A percentile compares a stretch with the other conserved stretches of the same genome.
Evolutionary conservation across 2,329 filamentous ascomycete genomes (phyloP).

Genomic region (Aureobasidium sp.): DNA sequence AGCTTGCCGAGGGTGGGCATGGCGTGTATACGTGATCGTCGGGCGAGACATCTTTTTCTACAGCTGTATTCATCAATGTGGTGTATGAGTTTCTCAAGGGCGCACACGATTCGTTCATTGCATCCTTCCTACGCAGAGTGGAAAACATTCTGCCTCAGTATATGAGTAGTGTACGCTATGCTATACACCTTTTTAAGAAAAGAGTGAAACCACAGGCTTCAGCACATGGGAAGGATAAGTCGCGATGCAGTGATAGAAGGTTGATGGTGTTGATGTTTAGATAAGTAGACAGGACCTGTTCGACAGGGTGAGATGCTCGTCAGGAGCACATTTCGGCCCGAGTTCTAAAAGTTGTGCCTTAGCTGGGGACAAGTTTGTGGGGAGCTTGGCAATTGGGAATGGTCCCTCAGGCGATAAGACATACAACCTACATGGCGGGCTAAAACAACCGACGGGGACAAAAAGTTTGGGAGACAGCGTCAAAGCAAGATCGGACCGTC

Average conservation of each 20-base stretch:
- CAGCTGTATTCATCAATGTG: too few relatives aligned
- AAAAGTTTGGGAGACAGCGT: too few relatives aligned
- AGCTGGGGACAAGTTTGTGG: neutral
- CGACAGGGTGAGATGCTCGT: neutral
- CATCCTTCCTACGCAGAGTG: neutral
- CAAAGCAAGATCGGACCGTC: neutral
- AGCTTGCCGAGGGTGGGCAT: slow-evolving; percentile 36
- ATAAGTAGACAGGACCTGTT: neutral
- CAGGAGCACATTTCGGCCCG: neutral
- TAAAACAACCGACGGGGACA: neutral
- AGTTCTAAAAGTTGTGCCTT: neutral
- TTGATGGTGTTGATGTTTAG: neutral
- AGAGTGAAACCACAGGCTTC: too few relatives aligned
- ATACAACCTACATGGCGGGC: neutral
- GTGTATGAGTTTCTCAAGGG: neutral
- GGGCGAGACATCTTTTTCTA: neutral
- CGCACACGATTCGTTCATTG: neutral
- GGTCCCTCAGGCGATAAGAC: neutral
- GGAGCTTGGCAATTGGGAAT: neutral
- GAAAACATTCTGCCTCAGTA: too few relatives aligned
- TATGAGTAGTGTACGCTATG: too few relatives aligned
- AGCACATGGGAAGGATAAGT: neutral
- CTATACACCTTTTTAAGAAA: too few relatives aligned
- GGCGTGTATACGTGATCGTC: neutral
- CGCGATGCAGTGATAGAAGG: neutral